Conservation (phyloP, 1,284 basidiomycete genomes). For the Boletus mariae region DNA sequence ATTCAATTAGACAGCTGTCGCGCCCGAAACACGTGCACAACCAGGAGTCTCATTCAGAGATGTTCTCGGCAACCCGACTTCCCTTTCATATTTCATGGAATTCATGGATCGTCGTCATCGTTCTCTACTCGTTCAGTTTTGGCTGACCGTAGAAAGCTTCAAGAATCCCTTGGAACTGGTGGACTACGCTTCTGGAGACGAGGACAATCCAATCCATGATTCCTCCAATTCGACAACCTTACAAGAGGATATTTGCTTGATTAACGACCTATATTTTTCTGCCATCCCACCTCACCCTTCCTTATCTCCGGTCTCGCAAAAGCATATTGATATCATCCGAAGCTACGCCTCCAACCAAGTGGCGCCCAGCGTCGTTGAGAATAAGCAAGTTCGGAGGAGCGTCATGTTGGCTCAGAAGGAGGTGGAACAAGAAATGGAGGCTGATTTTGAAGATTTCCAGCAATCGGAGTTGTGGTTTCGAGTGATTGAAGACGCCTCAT, state of each 20-base stretch:
- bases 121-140: slow-evolving; percentile 89
- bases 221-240: slow-evolving; percentile 58
- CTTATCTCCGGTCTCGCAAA: slow-evolving; percentile 63
- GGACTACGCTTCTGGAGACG: slow-evolving; percentile 66
- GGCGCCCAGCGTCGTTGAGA: slow-evolving; percentile 43
- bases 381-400: slow-evolving; percentile 65
- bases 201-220: slow-evolving; percentile 62
- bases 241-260: slow-evolving; percentile 83
- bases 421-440: slow-evolving; percentile 85
- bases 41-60: slow-evolving; percentile 59
- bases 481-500: slow-evolving; percentile 72
- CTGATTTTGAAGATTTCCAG: slow-evolving; percentile 87
- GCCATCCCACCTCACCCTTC: slow-evolving; percentile 54
- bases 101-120: slow-evolving; percentile 91
- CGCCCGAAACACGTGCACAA: slow-evolving; percentile 41
- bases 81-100: slow-evolving; percentile 95
- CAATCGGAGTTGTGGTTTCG: slow-evolving; percentile 88
- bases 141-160: slow-evolving; percentile 95
- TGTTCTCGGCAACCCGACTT: slow-evolving; percentile 82
- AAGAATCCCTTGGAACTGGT: slow-evolving; percentile 91
- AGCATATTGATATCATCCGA: slow-evolving; percentile 67
- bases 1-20: slow-evolving; percentile 32
- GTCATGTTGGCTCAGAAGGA: slow-evolving; percentile 84
- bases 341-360: slow-evolving; percentile 56
- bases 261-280: slow-evolving; percentile 83